Evolutionary conservation across 2,329 filamentous ascomycete genomes (phyloP), one percentile per base, ranked within the genome.

Genomic region (Colletotrichum siamense): DNA sequence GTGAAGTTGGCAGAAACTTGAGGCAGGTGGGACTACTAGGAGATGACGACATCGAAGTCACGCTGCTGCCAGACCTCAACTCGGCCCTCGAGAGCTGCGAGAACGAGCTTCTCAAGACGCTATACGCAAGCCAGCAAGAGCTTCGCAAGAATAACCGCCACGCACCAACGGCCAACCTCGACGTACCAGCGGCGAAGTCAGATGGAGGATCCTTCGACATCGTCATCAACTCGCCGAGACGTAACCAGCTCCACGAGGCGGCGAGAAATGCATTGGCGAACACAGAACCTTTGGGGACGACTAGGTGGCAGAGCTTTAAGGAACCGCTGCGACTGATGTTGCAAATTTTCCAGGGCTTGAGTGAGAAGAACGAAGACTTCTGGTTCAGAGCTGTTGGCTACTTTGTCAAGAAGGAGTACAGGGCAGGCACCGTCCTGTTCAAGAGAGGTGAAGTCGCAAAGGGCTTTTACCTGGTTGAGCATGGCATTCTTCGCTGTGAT

Each of bases 41-140:
- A 57, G 91, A 93, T 57, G 92, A 95, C 64, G 92, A 92, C 30
- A 92, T 93, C 44, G 92, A 93, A 15, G 95, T 98, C 8, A 91
- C 93, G 76, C 92, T 98, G 71, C 95, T 98, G 79, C 94, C 96
- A 57, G 94, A 98, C 78, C 91, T 99, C 69, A 99, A 99, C 83
- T 96, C 95, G 8, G 96, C 96, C 0, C 89, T 99, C 1, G 97
- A 99, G 82, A 95, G 93, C 78, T 99, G 96, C 84, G 97, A 99
- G 83, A 99, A 99, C 80, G 95, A 98, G 80, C 91, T 98, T 8
- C 90, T 99, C 59, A 96, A 95, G 81, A 94, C 94, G 0, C 91
- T 96, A 49, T 96, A 96, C 82, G 90, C 90, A 49, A 92, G 90
- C 78, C 94, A 93, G 79, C 93, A 95, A 77, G 90, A 91, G 12